Evolutionary conservation across 768 basidiomycete species (phyloP).

Genomic region (Phlegmacium glaucopus): DNA sequence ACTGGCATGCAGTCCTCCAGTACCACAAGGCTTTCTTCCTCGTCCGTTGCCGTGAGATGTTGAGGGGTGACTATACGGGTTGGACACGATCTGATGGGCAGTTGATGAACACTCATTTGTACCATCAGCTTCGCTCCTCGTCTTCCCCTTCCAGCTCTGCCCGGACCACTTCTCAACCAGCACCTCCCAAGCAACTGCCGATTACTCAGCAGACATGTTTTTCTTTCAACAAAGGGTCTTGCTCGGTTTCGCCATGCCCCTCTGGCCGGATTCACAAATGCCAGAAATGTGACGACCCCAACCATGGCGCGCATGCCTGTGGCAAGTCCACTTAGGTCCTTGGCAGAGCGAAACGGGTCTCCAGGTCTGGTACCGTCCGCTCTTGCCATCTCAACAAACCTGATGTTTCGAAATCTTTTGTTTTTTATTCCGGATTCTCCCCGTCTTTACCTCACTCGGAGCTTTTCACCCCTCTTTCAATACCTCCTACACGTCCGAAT

Average conservation of each 20-base stretch:
- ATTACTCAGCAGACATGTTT: conserved; percentile 11
- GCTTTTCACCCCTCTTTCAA: not conserved
- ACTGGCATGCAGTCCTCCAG: conserved; percentile 1
- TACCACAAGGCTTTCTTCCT: conserved; percentile 1
- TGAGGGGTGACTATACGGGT: not conserved
- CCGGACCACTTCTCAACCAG: not conserved
- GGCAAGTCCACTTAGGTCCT: conserved; percentile 1
- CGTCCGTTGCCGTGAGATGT: not conserved
- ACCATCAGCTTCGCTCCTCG: not conserved
- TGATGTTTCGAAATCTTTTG: no score
- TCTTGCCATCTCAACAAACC: no score
- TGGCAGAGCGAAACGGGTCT: conserved; percentile 7
- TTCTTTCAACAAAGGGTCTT: conserved; percentile 14
- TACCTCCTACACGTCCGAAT: conserved; percentile 17
- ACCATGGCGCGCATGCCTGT: conserved; percentile 13
- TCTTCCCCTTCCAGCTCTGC: not conserved
- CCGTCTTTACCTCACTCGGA: not conserved
- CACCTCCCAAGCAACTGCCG: not conserved
- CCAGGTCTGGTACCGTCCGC: not conserved
- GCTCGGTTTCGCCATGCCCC: conserved; percentile 11
- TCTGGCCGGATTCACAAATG: conserved; percentile 16
- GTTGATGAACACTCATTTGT: not conserved
- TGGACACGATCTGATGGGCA: not conserved
- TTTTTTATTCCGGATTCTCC: no score
- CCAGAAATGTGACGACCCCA: conserved; percentile 4